Conservation (phyloP, 352 stramenopile species). For the Pythium sukuiense region DNA sequence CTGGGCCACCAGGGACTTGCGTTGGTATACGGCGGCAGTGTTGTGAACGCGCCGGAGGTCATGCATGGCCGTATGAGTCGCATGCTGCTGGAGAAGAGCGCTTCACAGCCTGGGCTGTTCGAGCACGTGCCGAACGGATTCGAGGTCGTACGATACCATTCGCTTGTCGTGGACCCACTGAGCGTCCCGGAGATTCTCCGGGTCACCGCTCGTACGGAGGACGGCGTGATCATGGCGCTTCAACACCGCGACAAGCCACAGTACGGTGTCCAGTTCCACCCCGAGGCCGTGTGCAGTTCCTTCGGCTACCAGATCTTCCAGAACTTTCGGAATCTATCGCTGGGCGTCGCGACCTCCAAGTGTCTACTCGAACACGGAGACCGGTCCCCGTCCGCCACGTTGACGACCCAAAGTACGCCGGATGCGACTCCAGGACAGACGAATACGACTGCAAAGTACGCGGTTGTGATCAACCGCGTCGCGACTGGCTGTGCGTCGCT, state of each 20-base stretch:
- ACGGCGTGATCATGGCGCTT: conserved; percentile 90
- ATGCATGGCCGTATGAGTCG: conserved; percentile 94
- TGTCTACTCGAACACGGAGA: conserved; percentile 57
- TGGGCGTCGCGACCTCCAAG: conserved; percentile 33
- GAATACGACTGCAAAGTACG: conserved; percentile 21
- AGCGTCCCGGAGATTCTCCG: conserved; percentile 46
- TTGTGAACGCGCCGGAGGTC: conserved; percentile 81
- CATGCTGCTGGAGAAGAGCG: conserved; percentile 38
- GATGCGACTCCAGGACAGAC: neutral
- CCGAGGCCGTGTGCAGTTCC: conserved; percentile 92
- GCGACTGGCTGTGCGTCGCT: conserved; percentile 44
- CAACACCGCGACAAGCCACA: conserved; percentile 82
- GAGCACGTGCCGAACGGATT: conserved; percentile 66
- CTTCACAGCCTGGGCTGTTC: conserved; percentile 46
- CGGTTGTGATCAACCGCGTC: conserved; percentile 43
- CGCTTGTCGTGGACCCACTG: conserved; percentile 79
- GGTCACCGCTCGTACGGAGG: conserved; percentile 64
- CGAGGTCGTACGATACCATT: conserved; percentile 96
- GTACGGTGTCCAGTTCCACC: conserved; percentile 97
- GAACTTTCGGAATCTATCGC: conserved; percentile 86
- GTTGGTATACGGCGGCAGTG: conserved; percentile 80
- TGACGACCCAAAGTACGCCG: neutral
- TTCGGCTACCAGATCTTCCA: conserved; percentile 86
- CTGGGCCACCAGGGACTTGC: conserved; percentile 96
- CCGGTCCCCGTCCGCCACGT: conserved; percentile 10